These are phyloP conservation scores for Arthrobotrys pseudoclavata DNA, from an alignment of 2,329 filamentous ascomycete genomes.

Conservation along the genomic window DNA sequence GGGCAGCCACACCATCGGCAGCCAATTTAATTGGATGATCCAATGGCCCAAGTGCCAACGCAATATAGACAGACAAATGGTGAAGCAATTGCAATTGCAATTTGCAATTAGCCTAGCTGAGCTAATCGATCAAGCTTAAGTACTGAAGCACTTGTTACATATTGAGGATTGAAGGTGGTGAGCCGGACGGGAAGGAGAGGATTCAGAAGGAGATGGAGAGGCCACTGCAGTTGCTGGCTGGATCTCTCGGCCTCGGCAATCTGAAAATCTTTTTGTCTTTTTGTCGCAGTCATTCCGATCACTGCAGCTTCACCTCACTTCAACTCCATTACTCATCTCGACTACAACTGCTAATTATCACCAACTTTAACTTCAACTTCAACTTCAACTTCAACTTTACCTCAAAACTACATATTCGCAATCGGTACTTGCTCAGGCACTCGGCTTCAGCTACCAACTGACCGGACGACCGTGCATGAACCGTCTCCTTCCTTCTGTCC, in stretches of 20 bases:
- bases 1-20: conserved; percentile 9
- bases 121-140: background rate
- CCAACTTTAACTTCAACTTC: background rate
- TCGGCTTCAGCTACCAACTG: background rate
- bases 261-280: conserved; percentile 1
- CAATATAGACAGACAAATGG: background rate
- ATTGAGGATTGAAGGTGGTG: background rate
- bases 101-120: background rate
- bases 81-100: background rate
- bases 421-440: background rate
- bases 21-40: background rate
- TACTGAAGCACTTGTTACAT: background rate
- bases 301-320: background rate
- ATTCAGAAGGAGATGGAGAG: background rate
- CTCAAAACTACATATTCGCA: background rate
- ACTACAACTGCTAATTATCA: background rate
- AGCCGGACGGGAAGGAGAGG: background rate
- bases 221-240: background rate
- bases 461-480: conserved; percentile 27
- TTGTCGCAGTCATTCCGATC: conserved; percentile 11
- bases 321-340: background rate
- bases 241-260: conserved; percentile 17
- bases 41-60: background rate
- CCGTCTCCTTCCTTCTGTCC: conserved; percentile 33
- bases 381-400: background rate